These are phyloP conservation scores for Talaromyces sp. DNA, from an alignment of 2,329 filamentous ascomycete genomes.

Conservation along the genomic window DNA sequence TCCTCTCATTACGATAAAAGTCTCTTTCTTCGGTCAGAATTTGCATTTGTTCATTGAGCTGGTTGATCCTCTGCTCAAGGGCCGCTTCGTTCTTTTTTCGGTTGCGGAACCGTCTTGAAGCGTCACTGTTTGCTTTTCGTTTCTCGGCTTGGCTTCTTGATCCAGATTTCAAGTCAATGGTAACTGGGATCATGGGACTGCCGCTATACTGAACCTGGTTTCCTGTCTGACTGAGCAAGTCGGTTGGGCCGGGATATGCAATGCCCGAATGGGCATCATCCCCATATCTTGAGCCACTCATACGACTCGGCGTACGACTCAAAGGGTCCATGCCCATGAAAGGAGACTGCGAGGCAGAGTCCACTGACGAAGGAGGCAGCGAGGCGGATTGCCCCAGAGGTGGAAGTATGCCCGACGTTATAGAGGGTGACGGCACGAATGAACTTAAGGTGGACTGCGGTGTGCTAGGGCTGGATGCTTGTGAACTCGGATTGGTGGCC, in stretches of 20 bases:
- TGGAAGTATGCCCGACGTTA: constrained; percentile 23
- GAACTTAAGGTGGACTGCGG: constrained; percentile 33
- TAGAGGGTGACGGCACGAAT: constrained; percentile 31
- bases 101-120: constrained; percentile 41
- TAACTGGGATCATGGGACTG: constrained; percentile 35
- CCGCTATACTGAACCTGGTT: constrained; percentile 8
- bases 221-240: not conserved
- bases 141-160: constrained; percentile 42
- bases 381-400: constrained; percentile 21
- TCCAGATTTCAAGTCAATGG: constrained; percentile 41
- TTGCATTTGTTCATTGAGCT: constrained; percentile 36
- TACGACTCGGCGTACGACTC: constrained; percentile 25
- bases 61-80: constrained; percentile 36
- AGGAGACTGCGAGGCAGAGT: constrained; percentile 20
- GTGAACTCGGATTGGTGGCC: constrained; percentile 32
- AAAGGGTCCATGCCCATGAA: constrained; percentile 28
- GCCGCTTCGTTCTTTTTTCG: constrained; percentile 42
- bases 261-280: constrained; percentile 20
- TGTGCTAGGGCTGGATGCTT: constrained; percentile 36
- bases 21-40: constrained; percentile 34
- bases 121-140: constrained; percentile 43
- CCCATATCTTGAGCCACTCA: constrained; percentile 22
- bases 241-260: constrained; percentile 19
- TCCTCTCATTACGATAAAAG: constrained; percentile 39
- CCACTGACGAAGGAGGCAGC: constrained; percentile 10